Evolutionary conservation across 495 filamentous ascomycete genomes (phyloP).

Genomic region (Neurospora sp.): DNA sequence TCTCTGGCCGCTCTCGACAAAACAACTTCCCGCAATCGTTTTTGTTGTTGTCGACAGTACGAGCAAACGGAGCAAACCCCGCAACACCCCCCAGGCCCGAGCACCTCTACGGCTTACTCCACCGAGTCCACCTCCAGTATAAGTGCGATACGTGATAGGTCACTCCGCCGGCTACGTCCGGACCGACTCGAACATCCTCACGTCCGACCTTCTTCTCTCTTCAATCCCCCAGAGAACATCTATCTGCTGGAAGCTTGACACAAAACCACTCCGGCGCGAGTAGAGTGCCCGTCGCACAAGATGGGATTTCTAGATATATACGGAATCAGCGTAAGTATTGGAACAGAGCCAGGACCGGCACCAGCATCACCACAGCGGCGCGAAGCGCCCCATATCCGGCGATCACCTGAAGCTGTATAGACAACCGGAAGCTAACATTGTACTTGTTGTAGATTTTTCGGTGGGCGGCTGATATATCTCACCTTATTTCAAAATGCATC

Average conservation of each 20-base stretch:
- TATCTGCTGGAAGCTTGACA: background rate
- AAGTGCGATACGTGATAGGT: background rate
- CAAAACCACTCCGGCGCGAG: background rate
- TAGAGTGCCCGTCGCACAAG: background rate
- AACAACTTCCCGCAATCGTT: background rate
- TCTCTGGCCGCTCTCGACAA: background rate
- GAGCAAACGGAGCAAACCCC: background rate
- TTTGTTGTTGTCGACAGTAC: background rate
- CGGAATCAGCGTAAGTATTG: background rate
- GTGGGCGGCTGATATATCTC: conserved; percentile 69
- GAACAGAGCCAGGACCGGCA: background rate
- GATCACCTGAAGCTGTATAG: background rate
- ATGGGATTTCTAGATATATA: background rate
- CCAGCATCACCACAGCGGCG: background rate
- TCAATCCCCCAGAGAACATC: background rate
- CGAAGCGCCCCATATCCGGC: background rate
- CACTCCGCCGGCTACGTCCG: background rate
- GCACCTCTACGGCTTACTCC: background rate
- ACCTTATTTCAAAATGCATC: conserved; percentile 77
- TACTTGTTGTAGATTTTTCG: conserved; percentile 54
- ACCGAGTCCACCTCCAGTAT: background rate
- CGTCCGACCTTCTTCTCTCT: background rate
- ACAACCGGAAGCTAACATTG: background rate
- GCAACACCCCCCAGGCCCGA: background rate
- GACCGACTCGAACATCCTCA: background rate